Conservation (phyloP, 768 basidiomycete species). For the Lyophyllum decastes region DNA sequence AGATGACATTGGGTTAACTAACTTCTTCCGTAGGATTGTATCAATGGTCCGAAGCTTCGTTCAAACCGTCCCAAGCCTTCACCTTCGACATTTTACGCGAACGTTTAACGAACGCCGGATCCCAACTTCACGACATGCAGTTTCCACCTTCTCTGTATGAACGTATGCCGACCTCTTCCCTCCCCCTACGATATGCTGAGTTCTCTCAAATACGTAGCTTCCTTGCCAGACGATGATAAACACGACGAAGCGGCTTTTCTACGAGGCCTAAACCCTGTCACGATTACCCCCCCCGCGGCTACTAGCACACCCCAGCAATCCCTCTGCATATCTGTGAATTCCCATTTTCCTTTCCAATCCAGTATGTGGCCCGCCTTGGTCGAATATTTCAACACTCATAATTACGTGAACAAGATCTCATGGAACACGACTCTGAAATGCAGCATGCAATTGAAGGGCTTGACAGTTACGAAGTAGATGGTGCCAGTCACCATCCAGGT, state of each 20-base stretch:
- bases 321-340: conserved; percentile 53
- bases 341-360: conserved; percentile 53
- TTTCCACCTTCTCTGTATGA: conserved; percentile 31
- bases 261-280: conserved; percentile 39
- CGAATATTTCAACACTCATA: conserved; percentile 6
- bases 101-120: conserved; percentile 40
- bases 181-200: background rate
- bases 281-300: conserved; percentile 45
- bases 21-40: conserved; percentile 18
- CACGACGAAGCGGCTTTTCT: conserved; percentile 40
- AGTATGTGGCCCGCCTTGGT: conserved; percentile 36
- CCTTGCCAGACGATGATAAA: conserved; percentile 29
- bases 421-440: conserved; percentile 76
- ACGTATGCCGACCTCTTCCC: conserved; percentile 28
- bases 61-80: conserved; percentile 43
- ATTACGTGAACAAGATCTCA: conserved; percentile 47
- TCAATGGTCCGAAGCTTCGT: conserved; percentile 34
- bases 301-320: conserved; percentile 59
- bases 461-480: conserved; percentile 51
- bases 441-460: conserved; percentile 58
- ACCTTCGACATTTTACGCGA: conserved; percentile 50
- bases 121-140: conserved; percentile 36
- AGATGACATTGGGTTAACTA: conserved; percentile 7
- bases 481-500: conserved; percentile 20
- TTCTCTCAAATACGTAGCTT: background rate